A percentile compares a stretch with the other conserved stretches of the same genome.
These are phyloP conservation scores for Piper betle DNA, from an alignment of 164 flowering plant species.

Conservation along the genomic window DNA sequence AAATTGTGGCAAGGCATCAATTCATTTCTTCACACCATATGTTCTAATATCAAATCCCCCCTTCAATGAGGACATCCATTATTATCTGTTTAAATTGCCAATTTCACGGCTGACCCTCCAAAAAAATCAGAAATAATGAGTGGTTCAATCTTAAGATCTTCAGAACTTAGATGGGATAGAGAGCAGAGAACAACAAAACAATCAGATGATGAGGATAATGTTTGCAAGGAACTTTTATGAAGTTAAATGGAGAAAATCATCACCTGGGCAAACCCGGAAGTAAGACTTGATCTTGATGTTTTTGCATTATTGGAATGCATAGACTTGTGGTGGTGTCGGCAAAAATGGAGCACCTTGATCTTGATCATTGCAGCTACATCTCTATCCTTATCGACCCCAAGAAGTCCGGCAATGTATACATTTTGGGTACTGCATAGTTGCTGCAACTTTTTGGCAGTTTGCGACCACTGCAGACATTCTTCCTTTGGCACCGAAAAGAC, in stretches of 20 bases:
- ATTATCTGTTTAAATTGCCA: no score
- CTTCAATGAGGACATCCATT: no score
- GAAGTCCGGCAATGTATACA: not conserved
- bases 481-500: no score
- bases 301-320: constrained; percentile 63
- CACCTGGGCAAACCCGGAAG: not conserved
- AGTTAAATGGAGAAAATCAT: not conserved
- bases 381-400: constrained; percentile 16
- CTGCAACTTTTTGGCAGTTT: not conserved
- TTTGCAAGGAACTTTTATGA: not conserved
- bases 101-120: no score
- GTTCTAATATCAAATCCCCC: no score
- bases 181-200: no score
- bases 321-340: constrained; percentile 26
- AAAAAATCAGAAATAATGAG: no score
- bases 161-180: no score
- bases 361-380: constrained; percentile 14
- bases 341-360: constrained; percentile 17
- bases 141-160: no score
- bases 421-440: not conserved
- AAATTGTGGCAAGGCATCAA: no score
- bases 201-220: no score
- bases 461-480: not conserved
- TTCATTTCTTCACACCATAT: no score
- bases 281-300: constrained; percentile 15